Evolutionary conservation across 192 early-diverging fungal species (phyloP).

Genomic region (Haplosporangium gracile): DNA sequence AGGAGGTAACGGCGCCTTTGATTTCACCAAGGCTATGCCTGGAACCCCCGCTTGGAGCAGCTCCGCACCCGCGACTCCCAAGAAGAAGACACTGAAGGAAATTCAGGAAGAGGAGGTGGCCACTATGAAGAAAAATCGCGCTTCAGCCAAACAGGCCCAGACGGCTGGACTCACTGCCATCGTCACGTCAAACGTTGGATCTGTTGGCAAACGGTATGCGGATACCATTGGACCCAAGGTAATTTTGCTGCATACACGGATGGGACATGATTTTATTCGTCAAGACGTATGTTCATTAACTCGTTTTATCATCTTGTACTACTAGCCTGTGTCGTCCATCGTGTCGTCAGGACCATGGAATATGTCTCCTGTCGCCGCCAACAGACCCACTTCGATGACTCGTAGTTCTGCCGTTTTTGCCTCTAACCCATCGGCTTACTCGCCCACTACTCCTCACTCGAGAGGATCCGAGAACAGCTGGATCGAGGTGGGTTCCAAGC

Average conservation of each 20-base stretch:
- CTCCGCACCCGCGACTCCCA: constrained; percentile 57
- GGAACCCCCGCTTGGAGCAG: constrained; percentile 44
- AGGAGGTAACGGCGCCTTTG: constrained; percentile 6
- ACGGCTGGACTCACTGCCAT: constrained; percentile 33
- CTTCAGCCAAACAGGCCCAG: constrained; percentile 45
- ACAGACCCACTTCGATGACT: constrained; percentile 16
- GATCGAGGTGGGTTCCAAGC: constrained; percentile 38
- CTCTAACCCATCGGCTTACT: constrained; percentile 17
- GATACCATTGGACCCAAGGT: constrained; percentile 57
- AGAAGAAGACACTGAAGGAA: constrained; percentile 67
- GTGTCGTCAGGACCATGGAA: constrained; percentile 29
- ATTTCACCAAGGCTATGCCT: constrained; percentile 32
- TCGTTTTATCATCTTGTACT: neutral
- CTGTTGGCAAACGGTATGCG: constrained; percentile 57
- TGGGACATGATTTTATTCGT: neutral
- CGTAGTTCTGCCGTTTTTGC: constrained; percentile 24
- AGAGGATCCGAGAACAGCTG: constrained; percentile 23
- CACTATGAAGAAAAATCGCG: constrained; percentile 56
- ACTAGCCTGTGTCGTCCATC: constrained; percentile 11
- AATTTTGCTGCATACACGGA: neutral
- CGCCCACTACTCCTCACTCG: constrained; percentile 12
- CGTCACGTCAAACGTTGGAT: constrained; percentile 32
- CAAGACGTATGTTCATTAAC: neutral
- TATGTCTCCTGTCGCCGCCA: constrained; percentile 1
- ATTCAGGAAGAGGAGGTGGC: constrained; percentile 71